Percentiles rank a stretch among this genome's conserved stretches.
Evolutionary conservation across 2,329 filamentous ascomycete species (phyloP).

Genomic region (Colletotrichum eleusines): DNA sequence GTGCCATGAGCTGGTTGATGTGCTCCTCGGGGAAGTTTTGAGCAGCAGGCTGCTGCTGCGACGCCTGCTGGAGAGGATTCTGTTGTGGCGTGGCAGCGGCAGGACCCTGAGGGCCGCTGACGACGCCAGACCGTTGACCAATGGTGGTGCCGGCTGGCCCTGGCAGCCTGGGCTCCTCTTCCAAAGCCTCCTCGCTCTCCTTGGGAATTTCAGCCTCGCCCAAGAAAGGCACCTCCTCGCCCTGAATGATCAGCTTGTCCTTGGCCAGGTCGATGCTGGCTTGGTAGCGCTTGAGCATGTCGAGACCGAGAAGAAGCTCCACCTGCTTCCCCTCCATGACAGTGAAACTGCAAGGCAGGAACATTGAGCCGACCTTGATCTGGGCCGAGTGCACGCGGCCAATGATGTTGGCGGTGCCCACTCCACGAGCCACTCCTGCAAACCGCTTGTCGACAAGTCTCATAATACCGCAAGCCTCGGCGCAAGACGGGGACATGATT

Average conservation of each 20-base stretch:
- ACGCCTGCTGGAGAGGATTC: conserved; percentile 44
- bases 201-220: conserved; percentile 96
- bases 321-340: conserved; percentile 99
- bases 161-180: conserved; percentile 84
- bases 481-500: conserved; percentile 96
- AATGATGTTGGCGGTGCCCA: conserved; percentile 94
- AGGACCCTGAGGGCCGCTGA: conserved; percentile 65
- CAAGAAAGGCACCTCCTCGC: conserved; percentile 88
- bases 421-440: conserved; percentile 90
- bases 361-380: conserved; percentile 90
- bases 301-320: conserved; percentile 90
- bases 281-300: conserved; percentile 97
- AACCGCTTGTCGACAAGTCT: conserved; percentile 93
- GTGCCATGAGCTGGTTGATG: conserved; percentile 79
- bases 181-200: conserved; percentile 76
- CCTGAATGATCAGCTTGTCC: conserved; percentile 89
- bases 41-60: conserved; percentile 46
- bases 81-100: conserved; percentile 43
- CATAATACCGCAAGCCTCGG: conserved; percentile 95
- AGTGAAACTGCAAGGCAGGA: conserved; percentile 94
- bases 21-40: conserved; percentile 69
- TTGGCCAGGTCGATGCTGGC: conserved; percentile 89
- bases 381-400: conserved; percentile 95
- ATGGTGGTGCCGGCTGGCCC: conserved; percentile 92
- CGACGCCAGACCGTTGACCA: conserved; percentile 83